A percentile compares a stretch with the other conserved stretches of the same genome.
phyloP scores from a whole-genome alignment of 805 yeast genomes.

The Candida nanaspora region DNA sequence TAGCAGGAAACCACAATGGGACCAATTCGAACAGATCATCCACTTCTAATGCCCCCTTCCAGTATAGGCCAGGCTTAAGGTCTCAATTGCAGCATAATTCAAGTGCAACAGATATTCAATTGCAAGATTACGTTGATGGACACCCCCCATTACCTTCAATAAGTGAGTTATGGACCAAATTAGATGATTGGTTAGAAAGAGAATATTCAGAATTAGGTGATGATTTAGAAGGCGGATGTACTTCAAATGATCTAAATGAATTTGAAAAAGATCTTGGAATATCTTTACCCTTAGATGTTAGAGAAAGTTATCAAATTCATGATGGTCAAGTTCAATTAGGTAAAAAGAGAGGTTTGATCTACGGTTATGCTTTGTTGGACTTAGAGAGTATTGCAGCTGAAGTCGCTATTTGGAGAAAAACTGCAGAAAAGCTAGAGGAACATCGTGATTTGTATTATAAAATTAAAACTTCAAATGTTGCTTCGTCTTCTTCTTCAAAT shows the following conservation, averaged over 20 bases:
- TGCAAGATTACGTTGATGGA: slow-evolving; percentile 34
- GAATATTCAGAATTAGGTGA: slow-evolving; percentile 78
- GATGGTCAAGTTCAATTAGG: slow-evolving; percentile 89
- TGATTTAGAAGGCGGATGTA: slow-evolving; percentile 71
- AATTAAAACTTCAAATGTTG: neutral
- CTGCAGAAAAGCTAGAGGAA: slow-evolving; percentile 38
- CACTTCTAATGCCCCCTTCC: slow-evolving; percentile 26
- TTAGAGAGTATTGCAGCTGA: slow-evolving; percentile 75
- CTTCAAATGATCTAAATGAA: slow-evolving; percentile 69
- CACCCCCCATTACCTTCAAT: slow-evolving; percentile 57
- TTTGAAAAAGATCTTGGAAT: slow-evolving; percentile 78
- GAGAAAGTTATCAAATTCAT: slow-evolving; percentile 72
- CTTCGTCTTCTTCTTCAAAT: neutral
- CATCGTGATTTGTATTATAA: slow-evolving; percentile 1
- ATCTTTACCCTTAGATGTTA: slow-evolving; percentile 70
- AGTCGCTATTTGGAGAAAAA: slow-evolving; percentile 80
- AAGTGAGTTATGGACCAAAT: slow-evolving; percentile 79
- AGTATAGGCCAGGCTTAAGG: slow-evolving; percentile 35
- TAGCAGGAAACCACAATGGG: slow-evolving; percentile 33
- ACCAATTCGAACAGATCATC: slow-evolving; percentile 32
- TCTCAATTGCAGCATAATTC: slow-evolving; percentile 24
- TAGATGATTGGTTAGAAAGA: slow-evolving; percentile 74
- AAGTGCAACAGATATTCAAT: slow-evolving; percentile 49
- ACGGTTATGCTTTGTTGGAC: slow-evolving; percentile 73
- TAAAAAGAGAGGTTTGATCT: slow-evolving; percentile 68